Percentiles rank a stretch among this genome's conserved stretches.
phyloP scores from a whole-genome alignment of 352 stramenopile genomes.

The Phytophthora boehmeriae region DNA sequence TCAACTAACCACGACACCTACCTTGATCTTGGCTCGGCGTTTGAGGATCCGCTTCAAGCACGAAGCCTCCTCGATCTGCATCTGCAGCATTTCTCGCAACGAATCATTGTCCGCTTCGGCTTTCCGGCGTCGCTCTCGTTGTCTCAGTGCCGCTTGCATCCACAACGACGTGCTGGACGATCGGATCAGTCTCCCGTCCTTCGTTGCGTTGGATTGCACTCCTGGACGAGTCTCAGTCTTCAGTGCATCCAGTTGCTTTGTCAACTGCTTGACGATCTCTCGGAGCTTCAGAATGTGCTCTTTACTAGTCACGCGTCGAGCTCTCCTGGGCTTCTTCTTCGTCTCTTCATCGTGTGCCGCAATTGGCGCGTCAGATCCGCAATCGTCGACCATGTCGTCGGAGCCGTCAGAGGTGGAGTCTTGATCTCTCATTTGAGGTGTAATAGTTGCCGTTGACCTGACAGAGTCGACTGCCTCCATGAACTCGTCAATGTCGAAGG shows the following conservation, averaged over 20 bases:
- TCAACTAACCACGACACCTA: background rate
- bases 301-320: slow-evolving; percentile 14
- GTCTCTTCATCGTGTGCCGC: background rate
- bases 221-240: background rate
- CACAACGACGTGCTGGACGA: slow-evolving; percentile 7
- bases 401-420: background rate
- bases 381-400: background rate
- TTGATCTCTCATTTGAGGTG: background rate
- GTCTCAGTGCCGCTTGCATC: slow-evolving; percentile 3
- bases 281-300: slow-evolving; percentile 10
- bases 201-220: background rate
- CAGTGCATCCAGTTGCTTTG: slow-evolving; percentile 14
- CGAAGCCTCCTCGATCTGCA: background rate
- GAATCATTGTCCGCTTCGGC: background rate
- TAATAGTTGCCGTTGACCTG: too few relatives aligned
- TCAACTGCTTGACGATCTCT: slow-evolving; percentile 5
- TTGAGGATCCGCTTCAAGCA: background rate
- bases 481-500: slow-evolving; percentile 10
- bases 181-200: background rate
- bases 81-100: background rate
- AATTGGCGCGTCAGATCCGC: background rate
- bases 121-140: background rate
- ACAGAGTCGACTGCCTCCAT: background rate
- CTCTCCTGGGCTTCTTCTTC: background rate
- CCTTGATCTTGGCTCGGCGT: background rate